Conservation (phyloP, 805 yeast species). For the Barnettozyma populi region DNA sequence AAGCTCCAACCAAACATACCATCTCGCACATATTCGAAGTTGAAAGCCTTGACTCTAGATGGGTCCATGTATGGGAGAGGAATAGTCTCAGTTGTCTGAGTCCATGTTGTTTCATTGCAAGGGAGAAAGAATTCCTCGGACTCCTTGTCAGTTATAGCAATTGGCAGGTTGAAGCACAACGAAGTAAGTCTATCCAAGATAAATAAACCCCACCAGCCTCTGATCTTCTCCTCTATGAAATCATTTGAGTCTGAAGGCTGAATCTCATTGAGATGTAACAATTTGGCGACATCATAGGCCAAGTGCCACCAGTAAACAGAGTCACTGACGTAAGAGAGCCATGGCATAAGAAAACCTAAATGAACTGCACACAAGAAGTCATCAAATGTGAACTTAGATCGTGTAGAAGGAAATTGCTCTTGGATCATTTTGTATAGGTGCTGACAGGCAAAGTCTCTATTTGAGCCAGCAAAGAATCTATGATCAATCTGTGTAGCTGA, state of each 20-base stretch:
- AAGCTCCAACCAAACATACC: conserved; percentile 37
- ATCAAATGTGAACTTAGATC: conserved; percentile 15
- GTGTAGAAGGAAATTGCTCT: conserved; percentile 9
- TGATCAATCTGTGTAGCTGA: conserved; percentile 21
- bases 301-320: conserved; percentile 23
- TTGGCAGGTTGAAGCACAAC: conserved; percentile 31
- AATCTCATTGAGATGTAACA: conserved; percentile 7
- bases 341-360: conserved; percentile 22
- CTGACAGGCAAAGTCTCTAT: conserved; percentile 17
- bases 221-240: conserved; percentile 32
- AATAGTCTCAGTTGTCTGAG: conserved; percentile 20
- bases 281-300: conserved; percentile 12
- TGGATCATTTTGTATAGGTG: conserved; percentile 17
- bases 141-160: conserved; percentile 29
- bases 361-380: conserved; percentile 20
- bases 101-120: conserved; percentile 31
- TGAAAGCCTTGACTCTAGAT: conserved; percentile 22
- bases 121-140: conserved; percentile 29
- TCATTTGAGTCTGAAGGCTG: conserved; percentile 22
- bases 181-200: conserved; percentile 35
- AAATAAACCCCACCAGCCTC: conserved; percentile 38
- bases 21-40: conserved; percentile 23
- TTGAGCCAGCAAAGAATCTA: conserved; percentile 20
- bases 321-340: conserved; percentile 22
- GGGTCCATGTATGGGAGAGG: conserved; percentile 28